phyloP scores from a whole-genome alignment of 192 early-diverging fungal species.

The Piromyces sp. region DNA sequence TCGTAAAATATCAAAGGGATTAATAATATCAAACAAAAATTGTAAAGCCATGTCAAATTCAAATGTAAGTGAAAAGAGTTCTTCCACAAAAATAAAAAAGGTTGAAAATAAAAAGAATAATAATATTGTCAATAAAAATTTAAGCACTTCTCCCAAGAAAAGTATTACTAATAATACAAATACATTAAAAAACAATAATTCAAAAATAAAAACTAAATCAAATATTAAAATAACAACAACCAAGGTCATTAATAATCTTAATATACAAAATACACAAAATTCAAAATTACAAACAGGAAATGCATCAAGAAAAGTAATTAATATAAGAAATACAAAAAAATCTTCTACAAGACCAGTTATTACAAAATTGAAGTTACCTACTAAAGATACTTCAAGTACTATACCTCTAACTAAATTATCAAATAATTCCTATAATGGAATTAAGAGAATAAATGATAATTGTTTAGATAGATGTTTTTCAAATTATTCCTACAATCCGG shows the following conservation, averaged over 20 bases:
- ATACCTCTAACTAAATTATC: not conserved
- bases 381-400: not conserved
- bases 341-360: not conserved
- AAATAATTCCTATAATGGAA: not conserved
- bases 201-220: not conserved
- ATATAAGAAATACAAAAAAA: not conserved
- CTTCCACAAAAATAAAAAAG: not conserved
- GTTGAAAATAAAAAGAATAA: not conserved
- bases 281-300: not conserved
- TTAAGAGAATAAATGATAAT: not conserved
- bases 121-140: not conserved
- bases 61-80: not conserved
- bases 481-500: not conserved
- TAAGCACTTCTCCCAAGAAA: not conserved
- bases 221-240: not conserved
- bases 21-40: not conserved
- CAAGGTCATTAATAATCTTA: not conserved
- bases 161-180: not conserved
- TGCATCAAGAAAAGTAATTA: not conserved
- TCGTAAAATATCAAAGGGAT: not conserved
- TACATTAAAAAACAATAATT: not conserved
- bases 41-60: not conserved
- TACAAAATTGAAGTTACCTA: not conserved
- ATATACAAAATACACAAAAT: not conserved
- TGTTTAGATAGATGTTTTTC: not conserved